A percentile compares a stretch with the other conserved stretches of the same genome.
Conservation (phyloP, 2,329 filamentous ascomycete species). For the Phyllosticta citribraziliensis region DNA sequence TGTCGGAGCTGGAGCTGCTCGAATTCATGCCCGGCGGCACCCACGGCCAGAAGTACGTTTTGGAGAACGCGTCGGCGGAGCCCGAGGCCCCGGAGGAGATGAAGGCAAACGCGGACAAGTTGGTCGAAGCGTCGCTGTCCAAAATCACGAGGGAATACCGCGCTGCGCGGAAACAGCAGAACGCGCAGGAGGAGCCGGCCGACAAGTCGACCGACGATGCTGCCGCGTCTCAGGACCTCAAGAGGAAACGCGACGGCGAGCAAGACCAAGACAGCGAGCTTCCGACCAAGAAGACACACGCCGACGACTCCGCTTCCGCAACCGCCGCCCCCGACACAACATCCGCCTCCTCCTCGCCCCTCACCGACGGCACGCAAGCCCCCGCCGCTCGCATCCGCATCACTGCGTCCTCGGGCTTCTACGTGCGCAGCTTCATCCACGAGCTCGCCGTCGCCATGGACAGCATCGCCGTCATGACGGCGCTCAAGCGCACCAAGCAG, state of each 20-base stretch:
- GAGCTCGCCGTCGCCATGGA: conserved; percentile 76
- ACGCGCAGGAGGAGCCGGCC: conserved; percentile 4
- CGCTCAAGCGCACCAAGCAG: conserved; percentile 71
- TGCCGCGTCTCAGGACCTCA: not conserved
- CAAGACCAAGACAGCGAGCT: conserved; percentile 18
- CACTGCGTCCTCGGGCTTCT: conserved; percentile 93
- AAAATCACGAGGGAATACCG: not conserved
- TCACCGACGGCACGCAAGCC: conserved; percentile 22
- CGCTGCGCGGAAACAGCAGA: not conserved
- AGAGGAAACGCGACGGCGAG: conserved; percentile 50
- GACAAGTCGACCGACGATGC: conserved; percentile 11
- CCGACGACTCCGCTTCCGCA: not conserved
- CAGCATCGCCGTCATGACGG: conserved; percentile 78
- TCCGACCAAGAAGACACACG: conserved; percentile 6
- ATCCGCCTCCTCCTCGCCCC: not conserved
- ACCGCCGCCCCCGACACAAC: not conserved
- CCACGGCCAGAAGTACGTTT: conserved; percentile 71
- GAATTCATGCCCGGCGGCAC: conserved; percentile 77
- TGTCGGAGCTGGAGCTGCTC: conserved; percentile 65
- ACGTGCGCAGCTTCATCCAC: conserved; percentile 87
- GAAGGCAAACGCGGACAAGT: conserved; percentile 12
- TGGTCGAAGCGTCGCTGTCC: not conserved
- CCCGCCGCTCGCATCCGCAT: conserved; percentile 77
- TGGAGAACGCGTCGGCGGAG: conserved; percentile 44
- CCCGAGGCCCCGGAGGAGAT: conserved; percentile 42